Conservation (phyloP, 1,284 basidiomycete genomes). For the Melampsora americana region DNA sequence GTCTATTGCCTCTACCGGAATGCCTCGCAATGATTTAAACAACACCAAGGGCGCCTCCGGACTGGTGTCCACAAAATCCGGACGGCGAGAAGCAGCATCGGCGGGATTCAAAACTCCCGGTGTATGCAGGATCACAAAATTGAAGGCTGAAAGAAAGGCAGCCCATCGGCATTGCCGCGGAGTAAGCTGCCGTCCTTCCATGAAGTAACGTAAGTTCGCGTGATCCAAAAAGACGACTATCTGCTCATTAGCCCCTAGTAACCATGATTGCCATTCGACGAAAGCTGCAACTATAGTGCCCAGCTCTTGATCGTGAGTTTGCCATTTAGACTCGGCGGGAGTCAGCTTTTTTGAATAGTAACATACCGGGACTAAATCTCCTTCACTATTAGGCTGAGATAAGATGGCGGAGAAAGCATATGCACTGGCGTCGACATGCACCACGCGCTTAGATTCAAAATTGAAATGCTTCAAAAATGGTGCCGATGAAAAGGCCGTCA, state of each 20-base stretch:
- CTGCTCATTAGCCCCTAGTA: background rate
- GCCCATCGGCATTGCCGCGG: too few relatives aligned
- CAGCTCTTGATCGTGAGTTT: conserved; percentile 15
- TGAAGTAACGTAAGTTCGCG: too few relatives aligned
- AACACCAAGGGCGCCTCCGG: background rate
- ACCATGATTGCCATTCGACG: conserved; percentile 1
- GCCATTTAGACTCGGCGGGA: conserved; percentile 15
- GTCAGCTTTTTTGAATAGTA: conserved; percentile 39
- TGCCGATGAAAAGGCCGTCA: background rate
- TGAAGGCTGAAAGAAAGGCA: too few relatives aligned
- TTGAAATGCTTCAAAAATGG: conserved; percentile 14
- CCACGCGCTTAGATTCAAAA: conserved; percentile 46
- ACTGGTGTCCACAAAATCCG: background rate
- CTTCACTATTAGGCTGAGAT: conserved; percentile 25
- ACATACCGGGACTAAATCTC: conserved; percentile 27
- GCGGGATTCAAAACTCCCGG: background rate
- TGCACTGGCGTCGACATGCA: conserved; percentile 50
- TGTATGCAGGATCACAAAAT: too few relatives aligned
- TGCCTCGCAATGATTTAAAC: background rate
- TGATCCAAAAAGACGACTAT: conserved; percentile 9
- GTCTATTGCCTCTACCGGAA: background rate
- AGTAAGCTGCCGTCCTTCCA: too few relatives aligned
- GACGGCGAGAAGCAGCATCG: background rate
- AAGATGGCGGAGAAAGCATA: conserved; percentile 44
- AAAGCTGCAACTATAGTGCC: background rate